phyloP scores from a whole-genome alignment of 192 early-diverging fungal species.

The Phycomyces blakesleeanus region DNA sequence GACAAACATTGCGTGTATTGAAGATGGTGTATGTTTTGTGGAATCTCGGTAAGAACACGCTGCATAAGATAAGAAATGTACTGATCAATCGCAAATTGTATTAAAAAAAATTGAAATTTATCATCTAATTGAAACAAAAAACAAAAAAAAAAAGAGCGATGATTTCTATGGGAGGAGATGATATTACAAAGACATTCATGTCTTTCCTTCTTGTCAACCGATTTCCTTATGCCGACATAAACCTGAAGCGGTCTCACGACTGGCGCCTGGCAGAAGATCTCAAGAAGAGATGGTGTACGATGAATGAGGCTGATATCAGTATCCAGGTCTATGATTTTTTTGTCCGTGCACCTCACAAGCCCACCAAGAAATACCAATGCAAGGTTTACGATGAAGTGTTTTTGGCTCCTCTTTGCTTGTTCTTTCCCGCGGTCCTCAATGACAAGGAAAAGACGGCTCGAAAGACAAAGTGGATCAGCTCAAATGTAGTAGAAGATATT shows the following conservation, averaged over 20 bases:
- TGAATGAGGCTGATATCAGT: constrained; percentile 80
- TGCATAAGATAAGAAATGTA: constrained; percentile 38
- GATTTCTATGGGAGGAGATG: constrained; percentile 76
- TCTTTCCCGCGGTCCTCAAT: constrained; percentile 26
- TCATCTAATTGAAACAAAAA: background rate
- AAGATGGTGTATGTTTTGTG: constrained; percentile 74
- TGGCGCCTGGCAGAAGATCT: constrained; percentile 76
- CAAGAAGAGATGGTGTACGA: constrained; percentile 81
- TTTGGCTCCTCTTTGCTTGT: constrained; percentile 54
- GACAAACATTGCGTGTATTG: constrained; percentile 78
- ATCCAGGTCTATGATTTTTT: constrained; percentile 81
- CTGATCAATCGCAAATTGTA: no score
- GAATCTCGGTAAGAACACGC: constrained; percentile 52
- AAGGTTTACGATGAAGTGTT: constrained; percentile 88
- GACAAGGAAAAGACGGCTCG: constrained; percentile 25
- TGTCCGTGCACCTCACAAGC: constrained; percentile 66
- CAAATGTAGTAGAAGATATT: constrained; percentile 28
- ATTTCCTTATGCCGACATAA: constrained; percentile 73
- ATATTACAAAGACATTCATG: constrained; percentile 74
- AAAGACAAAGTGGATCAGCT: constrained; percentile 16
- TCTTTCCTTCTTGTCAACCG: constrained; percentile 58
- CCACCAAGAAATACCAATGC: constrained; percentile 70
- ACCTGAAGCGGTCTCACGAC: constrained; percentile 61
- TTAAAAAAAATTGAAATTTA: no score
- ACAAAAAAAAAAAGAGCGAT: constrained; percentile 3